These are phyloP conservation scores for Kodamaea lidongshanica DNA, from an alignment of 805 yeast species.

Conservation along the genomic window DNA sequence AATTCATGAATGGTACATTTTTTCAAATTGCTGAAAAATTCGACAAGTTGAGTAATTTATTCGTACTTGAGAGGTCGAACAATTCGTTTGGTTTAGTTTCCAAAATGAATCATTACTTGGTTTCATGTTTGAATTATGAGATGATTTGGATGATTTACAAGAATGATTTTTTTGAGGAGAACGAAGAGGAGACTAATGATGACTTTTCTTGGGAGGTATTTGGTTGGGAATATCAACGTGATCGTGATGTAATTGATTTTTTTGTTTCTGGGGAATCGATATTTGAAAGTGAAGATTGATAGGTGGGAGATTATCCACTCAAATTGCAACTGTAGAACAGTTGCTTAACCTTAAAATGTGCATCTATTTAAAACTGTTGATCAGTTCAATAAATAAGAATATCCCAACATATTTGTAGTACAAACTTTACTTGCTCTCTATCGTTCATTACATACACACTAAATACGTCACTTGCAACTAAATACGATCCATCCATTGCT, in stretches of 20 bases:
- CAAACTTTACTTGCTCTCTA: too few relatives aligned
- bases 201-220: constrained; percentile 23
- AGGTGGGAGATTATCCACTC: too few relatives aligned
- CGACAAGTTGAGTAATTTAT: constrained; percentile 13
- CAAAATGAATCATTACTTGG: constrained; percentile 29
- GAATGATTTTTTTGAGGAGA: constrained; percentile 12
- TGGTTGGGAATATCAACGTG: constrained; percentile 20
- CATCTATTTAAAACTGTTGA: too few relatives aligned
- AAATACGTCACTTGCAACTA: too few relatives aligned
- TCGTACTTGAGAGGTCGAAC: constrained; percentile 5
- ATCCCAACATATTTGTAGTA: too few relatives aligned
- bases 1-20: constrained; percentile 17
- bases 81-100: constrained; percentile 25
- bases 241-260: constrained; percentile 15
- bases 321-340: too few relatives aligned
- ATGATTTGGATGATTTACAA: constrained; percentile 34
- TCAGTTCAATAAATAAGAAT: too few relatives aligned
- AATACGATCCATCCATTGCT: constrained; percentile 45
- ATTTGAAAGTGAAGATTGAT: too few relatives aligned
- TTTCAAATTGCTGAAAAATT: constrained; percentile 21
- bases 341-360: too few relatives aligned
- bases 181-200: constrained; percentile 5
- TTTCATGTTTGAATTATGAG: constrained; percentile 33
- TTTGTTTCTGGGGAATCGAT: constrained; percentile 17
- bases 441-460: too few relatives aligned